Percentiles rank a stretch among this genome's conserved stretches.
Evolutionary conservation across 768 basidiomycete species (phyloP).

Genomic region (Rhodotorula diobovata): DNA sequence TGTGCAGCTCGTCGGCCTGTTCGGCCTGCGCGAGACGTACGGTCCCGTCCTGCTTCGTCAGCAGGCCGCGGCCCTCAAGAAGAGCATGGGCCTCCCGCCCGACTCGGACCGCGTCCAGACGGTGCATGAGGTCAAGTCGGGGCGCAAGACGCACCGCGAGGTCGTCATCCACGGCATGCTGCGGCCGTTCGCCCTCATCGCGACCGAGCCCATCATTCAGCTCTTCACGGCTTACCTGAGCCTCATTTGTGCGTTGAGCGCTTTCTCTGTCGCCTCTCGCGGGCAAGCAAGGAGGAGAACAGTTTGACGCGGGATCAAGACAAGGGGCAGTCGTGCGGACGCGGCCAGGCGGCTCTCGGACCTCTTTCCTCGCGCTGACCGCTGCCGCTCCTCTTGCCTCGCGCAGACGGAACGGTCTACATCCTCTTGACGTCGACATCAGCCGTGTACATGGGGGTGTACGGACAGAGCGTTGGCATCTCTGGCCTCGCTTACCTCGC

Average conservation of each 20-base stretch:
- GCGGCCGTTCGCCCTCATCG: slow-evolving; percentile 66
- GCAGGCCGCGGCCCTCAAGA: slow-evolving; percentile 44
- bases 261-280: not conserved
- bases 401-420: slow-evolving; percentile 26
- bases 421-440: slow-evolving; percentile 40
- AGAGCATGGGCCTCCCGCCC: slow-evolving; percentile 39
- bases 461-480: slow-evolving; percentile 58
- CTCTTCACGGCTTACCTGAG: slow-evolving; percentile 65
- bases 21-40: slow-evolving; percentile 48
- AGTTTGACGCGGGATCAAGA: no score
- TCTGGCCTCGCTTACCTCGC: slow-evolving; percentile 67
- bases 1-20: slow-evolving; percentile 37
- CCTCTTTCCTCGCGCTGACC: no score
- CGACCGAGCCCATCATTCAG: slow-evolving; percentile 15
- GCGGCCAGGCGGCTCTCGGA: no score
- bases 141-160: slow-evolving; percentile 35
- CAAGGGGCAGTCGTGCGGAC: no score
- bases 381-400: not conserved
- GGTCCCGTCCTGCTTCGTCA: slow-evolving; percentile 45
- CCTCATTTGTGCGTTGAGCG: slow-evolving; percentile 59
- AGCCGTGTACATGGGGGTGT: slow-evolving; percentile 46
- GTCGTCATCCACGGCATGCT: slow-evolving; percentile 57
- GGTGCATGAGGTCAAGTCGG: slow-evolving; percentile 42
- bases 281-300: no score
- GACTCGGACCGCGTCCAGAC: slow-evolving; percentile 34